phyloP scores from a whole-genome alignment of 345 rosid species.

The Streptanthus diversifolius region DNA sequence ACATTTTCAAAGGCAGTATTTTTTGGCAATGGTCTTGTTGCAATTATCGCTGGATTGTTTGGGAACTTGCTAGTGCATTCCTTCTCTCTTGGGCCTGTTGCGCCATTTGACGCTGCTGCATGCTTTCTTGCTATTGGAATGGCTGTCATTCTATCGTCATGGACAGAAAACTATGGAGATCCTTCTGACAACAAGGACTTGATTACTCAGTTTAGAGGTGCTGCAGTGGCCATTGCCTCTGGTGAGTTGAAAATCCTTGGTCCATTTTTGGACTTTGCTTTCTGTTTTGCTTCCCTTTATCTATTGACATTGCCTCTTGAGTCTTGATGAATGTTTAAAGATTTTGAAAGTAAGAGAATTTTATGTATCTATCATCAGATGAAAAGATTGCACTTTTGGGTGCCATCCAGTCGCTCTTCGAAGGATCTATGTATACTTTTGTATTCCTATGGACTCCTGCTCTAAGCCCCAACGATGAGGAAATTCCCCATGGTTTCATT shows the following conservation, averaged over 20 bases:
- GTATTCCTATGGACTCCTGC: conserved; percentile 99
- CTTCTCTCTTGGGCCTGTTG: conserved; percentile 85
- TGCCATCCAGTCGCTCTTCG: conserved; percentile 96
- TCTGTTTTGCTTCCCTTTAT: background rate
- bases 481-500: conserved; percentile 96
- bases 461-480: conserved; percentile 85
- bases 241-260: conserved; percentile 39
- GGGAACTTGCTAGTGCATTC: conserved; percentile 84
- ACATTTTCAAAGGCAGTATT: conserved; percentile 97
- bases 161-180: conserved; percentile 93
- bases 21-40: conserved; percentile 94
- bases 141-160: conserved; percentile 86
- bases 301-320: background rate
- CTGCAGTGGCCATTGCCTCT: conserved; percentile 94
- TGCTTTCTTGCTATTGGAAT: conserved; percentile 93
- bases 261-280: background rate
- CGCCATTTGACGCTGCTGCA: conserved; percentile 97
- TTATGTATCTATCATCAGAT: conserved; percentile 43
- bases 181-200: conserved; percentile 87
- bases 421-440: conserved; percentile 99
- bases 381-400: conserved; percentile 95
- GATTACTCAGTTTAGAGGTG: conserved; percentile 87
- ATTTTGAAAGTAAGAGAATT: background rate
- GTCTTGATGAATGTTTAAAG: conserved; percentile 11
- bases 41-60: conserved; percentile 82